phyloP scores from a whole-genome alignment of 495 filamentous ascomycete species.

The Xylaria flabelliformis region DNA sequence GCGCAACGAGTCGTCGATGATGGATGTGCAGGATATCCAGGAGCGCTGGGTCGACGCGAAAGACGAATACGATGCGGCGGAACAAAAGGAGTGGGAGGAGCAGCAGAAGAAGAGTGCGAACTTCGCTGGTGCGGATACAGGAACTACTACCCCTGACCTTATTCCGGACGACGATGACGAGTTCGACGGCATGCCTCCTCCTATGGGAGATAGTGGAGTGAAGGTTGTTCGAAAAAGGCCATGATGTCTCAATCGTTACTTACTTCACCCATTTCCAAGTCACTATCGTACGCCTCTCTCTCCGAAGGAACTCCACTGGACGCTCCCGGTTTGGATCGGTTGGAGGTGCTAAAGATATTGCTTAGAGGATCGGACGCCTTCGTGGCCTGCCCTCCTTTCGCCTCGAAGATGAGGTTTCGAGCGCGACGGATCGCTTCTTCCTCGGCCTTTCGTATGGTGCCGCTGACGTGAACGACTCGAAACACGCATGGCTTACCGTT shows the following conservation, averaged over 20 bases:
- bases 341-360: slow-evolving; percentile 47
- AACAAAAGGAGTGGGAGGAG: slow-evolving; percentile 74
- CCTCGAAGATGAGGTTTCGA: slow-evolving; percentile 69
- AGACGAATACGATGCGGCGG: slow-evolving; percentile 84
- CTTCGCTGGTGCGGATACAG: slow-evolving; percentile 32
- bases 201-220: slow-evolving; percentile 43
- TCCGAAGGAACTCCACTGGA: slow-evolving; percentile 51
- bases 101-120: slow-evolving; percentile 43
- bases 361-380: slow-evolving; percentile 45
- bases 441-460: slow-evolving; percentile 91
- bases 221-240: slow-evolving; percentile 49
- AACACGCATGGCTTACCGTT: slow-evolving; percentile 71
- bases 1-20: slow-evolving; percentile 77
- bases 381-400: slow-evolving; percentile 53
- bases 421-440: slow-evolving; percentile 84
- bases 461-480: slow-evolving; percentile 88
- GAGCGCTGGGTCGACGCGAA: slow-evolving; percentile 93
- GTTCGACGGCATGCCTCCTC: slow-evolving; percentile 41
- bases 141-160: slow-evolving; percentile 34
- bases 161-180: slow-evolving; percentile 46
- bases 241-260: slow-evolving; percentile 47
- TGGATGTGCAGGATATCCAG: slow-evolving; percentile 88
- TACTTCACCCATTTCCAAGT: slow-evolving; percentile 57
- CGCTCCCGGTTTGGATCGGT: slow-evolving; percentile 43
- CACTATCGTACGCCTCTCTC: slow-evolving; percentile 57